Percentiles rank a stretch among this genome's conserved stretches.
Conservation (phyloP, 2,329 filamentous ascomycete genomes). For the Epichloe coenophiala region DNA sequence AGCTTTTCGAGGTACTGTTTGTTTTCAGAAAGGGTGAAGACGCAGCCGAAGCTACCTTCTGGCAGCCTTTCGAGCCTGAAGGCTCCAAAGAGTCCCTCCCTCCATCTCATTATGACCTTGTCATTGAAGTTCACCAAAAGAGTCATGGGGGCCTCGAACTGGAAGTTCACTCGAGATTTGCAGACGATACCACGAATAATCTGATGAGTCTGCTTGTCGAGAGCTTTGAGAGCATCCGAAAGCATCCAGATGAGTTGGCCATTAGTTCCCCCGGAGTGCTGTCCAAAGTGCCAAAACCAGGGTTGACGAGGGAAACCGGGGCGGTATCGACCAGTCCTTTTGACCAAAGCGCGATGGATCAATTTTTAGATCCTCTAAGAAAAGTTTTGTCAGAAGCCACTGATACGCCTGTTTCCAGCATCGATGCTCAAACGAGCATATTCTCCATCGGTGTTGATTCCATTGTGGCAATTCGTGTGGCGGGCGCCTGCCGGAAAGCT, state of each 20-base stretch:
- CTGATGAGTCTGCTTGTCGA: background rate
- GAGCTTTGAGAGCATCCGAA: background rate
- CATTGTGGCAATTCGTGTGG: background rate
- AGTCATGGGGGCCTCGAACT: background rate
- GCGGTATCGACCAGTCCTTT: background rate
- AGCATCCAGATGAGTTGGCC: background rate
- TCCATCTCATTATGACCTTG: background rate
- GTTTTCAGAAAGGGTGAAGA: background rate
- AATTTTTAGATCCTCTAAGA: background rate
- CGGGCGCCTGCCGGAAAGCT: background rate
- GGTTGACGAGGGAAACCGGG: background rate
- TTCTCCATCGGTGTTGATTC: background rate
- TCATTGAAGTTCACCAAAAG: background rate
- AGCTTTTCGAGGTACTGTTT: background rate
- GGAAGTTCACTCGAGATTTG: background rate
- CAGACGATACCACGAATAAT: background rate
- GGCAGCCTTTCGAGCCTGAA: background rate
- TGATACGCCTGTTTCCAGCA: background rate
- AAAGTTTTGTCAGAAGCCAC: background rate
- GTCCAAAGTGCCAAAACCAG: background rate
- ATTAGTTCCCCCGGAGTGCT: background rate
- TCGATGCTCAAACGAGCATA: background rate
- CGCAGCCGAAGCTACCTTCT: background rate
- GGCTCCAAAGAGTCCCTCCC: background rate
- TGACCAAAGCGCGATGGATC: background rate